Conservation (phyloP, 331 rosid species). For the Malus hybrid region DNA sequence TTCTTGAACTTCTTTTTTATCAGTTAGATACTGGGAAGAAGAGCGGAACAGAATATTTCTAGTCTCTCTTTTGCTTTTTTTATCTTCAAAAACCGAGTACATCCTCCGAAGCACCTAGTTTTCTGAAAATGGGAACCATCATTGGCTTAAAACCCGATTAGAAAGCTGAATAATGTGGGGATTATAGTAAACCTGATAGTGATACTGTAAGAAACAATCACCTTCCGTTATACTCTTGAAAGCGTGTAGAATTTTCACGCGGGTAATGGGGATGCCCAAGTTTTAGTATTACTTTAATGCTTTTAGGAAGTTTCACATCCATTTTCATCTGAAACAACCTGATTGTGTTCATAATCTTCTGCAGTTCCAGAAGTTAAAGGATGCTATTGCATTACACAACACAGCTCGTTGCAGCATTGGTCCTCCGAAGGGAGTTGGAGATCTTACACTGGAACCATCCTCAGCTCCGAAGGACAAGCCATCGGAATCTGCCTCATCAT, state of each 20-base stretch:
- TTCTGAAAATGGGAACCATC: not conserved
- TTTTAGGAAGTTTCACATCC: not conserved
- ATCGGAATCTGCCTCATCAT: slow-evolving; percentile 36
- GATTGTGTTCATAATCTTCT: slow-evolving; percentile 10
- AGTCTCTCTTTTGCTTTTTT: not conserved
- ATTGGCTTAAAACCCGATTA: not conserved
- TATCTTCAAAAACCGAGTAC: not conserved
- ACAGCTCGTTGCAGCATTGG: slow-evolving; percentile 91
- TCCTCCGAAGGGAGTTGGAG: slow-evolving; percentile 56
- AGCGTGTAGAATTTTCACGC: not conserved
- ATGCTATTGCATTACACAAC: slow-evolving; percentile 63
- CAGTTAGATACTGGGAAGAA: not conserved
- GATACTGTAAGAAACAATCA: not conserved
- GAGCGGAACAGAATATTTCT: not conserved
- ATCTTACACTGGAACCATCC: slow-evolving; percentile 40
- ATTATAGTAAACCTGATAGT: not conserved
- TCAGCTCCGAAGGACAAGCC: slow-evolving; percentile 38
- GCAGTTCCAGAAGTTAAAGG: slow-evolving; percentile 88
- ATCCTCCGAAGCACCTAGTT: not conserved
- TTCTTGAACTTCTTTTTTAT: not conserved
- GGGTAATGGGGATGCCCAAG: not conserved
- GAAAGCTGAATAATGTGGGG: not conserved
- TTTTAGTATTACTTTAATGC: not conserved
- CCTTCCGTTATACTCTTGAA: not conserved
- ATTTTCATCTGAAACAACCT: not conserved